Conservation (phyloP, 202 grass and related monocot species). For the Carex arenaria region DNA sequence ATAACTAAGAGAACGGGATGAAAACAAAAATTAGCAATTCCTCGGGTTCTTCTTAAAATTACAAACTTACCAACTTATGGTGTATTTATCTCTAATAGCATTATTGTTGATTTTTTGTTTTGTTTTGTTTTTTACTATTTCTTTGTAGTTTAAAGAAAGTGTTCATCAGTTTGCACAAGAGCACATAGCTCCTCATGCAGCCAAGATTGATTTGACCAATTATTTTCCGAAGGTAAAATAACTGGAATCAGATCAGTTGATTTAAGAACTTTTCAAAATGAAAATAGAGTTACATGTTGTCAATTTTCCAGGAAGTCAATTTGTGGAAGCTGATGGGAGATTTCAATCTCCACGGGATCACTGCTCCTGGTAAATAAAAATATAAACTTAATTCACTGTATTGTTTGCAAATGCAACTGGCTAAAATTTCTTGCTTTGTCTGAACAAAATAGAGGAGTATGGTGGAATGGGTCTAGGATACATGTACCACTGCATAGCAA, state of each 20-base stretch:
- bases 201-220: constrained; percentile 59
- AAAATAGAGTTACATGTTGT: neutral
- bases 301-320: constrained; percentile 38
- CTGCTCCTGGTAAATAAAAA: constrained; percentile 50
- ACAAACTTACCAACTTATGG: neutral
- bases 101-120: neutral
- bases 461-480: constrained; percentile 89
- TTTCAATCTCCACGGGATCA: constrained; percentile 94
- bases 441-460: constrained; percentile 57
- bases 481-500: constrained; percentile 94
- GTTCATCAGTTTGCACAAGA: constrained; percentile 84
- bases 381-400: neutral
- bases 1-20: neutral
- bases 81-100: neutral
- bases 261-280: neutral
- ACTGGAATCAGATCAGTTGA: neutral
- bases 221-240: constrained; percentile 43
- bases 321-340: constrained; percentile 97
- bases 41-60: neutral
- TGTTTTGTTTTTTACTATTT: neutral
- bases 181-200: constrained; percentile 77
- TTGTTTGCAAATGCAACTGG: neutral
- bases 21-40: neutral
- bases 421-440: constrained; percentile 14
- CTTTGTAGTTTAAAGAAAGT: constrained; percentile 87